Conservation (phyloP, 2,329 filamentous ascomycete genomes). For the Colletotrichum tabaci region DNA sequence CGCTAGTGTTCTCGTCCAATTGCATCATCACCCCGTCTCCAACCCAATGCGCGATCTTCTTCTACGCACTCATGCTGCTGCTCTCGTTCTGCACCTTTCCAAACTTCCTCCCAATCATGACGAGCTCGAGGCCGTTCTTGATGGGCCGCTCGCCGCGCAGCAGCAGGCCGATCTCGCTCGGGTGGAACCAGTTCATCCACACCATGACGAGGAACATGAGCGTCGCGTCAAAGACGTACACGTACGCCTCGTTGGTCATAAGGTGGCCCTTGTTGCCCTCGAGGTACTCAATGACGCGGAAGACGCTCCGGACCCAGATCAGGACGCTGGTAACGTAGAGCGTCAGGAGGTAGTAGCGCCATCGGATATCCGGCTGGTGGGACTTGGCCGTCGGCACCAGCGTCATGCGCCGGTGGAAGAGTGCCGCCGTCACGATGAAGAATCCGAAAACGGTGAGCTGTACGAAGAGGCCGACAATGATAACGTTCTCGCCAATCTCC, state of each 20-base stretch:
- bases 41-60: neutral
- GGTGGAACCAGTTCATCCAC: slow-evolving; percentile 43
- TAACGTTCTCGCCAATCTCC: slow-evolving; percentile 59
- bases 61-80: slow-evolving; percentile 28
- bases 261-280: slow-evolving; percentile 59
- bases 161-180: slow-evolving; percentile 37
- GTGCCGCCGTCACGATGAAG: slow-evolving; percentile 62
- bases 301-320: slow-evolving; percentile 62
- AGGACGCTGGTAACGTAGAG: slow-evolving; percentile 53
- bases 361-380: slow-evolving; percentile 43
- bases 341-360: slow-evolving; percentile 50
- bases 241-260: slow-evolving; percentile 56
- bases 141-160: slow-evolving; percentile 36
- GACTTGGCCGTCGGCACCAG: slow-evolving; percentile 44
- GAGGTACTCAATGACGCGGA: slow-evolving; percentile 63
- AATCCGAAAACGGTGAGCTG: slow-evolving; percentile 68
- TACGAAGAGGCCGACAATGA: slow-evolving; percentile 67
- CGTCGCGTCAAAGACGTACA: slow-evolving; percentile 61
- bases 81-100: slow-evolving; percentile 25
- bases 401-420: slow-evolving; percentile 57
- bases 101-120: slow-evolving; percentile 11
- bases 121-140: slow-evolving; percentile 36
- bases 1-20: neutral
- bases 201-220: slow-evolving; percentile 59
- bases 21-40: neutral